Evolutionary conservation across 1,284 basidiomycete species (phyloP).

Genomic region (Rhodotorula sp.): DNA sequence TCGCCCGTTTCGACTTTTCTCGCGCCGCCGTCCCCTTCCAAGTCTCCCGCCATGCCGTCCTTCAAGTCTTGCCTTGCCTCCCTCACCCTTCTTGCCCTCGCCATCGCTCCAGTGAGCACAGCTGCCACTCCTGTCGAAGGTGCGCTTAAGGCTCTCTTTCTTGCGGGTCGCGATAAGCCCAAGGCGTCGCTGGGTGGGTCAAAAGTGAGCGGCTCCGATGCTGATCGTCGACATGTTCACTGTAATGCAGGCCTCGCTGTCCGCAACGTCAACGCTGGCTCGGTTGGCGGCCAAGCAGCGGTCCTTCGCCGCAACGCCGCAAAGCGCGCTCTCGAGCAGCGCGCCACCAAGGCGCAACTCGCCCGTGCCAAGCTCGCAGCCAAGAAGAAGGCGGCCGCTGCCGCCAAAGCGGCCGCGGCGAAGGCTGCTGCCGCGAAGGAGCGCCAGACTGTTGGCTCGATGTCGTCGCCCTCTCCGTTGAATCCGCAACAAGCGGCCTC

Average conservation of each 20-base stretch:
- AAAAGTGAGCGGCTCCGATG: too few species aligned
- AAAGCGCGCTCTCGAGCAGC: not conserved
- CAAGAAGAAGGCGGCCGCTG: not conserved
- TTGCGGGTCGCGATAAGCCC: not conserved
- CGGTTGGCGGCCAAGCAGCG: not conserved
- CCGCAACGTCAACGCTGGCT: not conserved
- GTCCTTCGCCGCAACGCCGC: constrained; percentile 5
- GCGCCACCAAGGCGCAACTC: not conserved
- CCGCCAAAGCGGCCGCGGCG: not conserved
- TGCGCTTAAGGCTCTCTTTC: not conserved
- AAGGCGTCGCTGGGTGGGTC: not conserved
- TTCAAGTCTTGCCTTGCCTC: not conserved
- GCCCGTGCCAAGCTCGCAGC: not conserved
- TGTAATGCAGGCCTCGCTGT: not conserved
- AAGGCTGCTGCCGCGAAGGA: not conserved
- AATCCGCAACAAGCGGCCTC: too few species aligned
- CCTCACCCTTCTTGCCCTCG: not conserved
- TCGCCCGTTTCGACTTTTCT: too few species aligned
- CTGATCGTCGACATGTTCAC: not conserved
- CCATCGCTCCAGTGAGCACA: not conserved
- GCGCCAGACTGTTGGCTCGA: too few species aligned
- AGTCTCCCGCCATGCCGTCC: too few species aligned
- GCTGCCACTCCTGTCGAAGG: not conserved
- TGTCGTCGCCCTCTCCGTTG: too few species aligned
- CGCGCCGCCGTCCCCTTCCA: too few species aligned